Evolutionary conservation across 129 eudicot species (phyloP), one percentile per base, ranked within the genome.

Genomic region (Arctium minus): DNA sequence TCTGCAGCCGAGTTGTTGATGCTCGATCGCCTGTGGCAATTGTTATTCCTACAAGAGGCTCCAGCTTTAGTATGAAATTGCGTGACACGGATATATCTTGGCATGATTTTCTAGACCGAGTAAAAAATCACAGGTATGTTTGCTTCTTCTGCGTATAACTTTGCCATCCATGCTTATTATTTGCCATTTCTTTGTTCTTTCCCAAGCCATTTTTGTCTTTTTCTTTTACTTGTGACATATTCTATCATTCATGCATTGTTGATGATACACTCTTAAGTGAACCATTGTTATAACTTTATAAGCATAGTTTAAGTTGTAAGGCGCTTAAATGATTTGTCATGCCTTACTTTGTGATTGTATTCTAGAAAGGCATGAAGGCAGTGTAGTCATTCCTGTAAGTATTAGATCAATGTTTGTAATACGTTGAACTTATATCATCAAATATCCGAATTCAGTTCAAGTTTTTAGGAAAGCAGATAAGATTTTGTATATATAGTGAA

Each of bases 11-110:
- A 87, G 95, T 96, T 74, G 86, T 93, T 85, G 99, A 93, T 85
- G 99, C 99, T 62, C 83, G 79, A 88, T 88, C 99, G 15, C 98
- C 97, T 33, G 62, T 81, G 73, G 97, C 99, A 75, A 90, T 96
- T 86, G 97, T 96, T 40, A 90, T 96, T 86, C 98, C 97, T 81
- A 46, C 89, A 17, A 80, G 87, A 78, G 89, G 87, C 74, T 82
- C 88, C 35, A 64, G 81, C 27, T 85, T 86, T 69, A 89, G 91
- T 86, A 87, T 78, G 76, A 85, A 72, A 36, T 85, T 96, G 56
- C 98, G 99, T 30, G 92, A 87, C 40, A 79, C 86, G 75, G 99
- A 96, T 91, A 86, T 96, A 36, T 90, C 95, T 27, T 96, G 99
- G 99, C 89, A 86, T 81, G 94, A 89, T 81, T 96, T 96, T 75